These are phyloP conservation scores for Peniophora sp. DNA, from an alignment of 1,284 basidiomycete genomes.

Conservation along the genomic window DNA sequence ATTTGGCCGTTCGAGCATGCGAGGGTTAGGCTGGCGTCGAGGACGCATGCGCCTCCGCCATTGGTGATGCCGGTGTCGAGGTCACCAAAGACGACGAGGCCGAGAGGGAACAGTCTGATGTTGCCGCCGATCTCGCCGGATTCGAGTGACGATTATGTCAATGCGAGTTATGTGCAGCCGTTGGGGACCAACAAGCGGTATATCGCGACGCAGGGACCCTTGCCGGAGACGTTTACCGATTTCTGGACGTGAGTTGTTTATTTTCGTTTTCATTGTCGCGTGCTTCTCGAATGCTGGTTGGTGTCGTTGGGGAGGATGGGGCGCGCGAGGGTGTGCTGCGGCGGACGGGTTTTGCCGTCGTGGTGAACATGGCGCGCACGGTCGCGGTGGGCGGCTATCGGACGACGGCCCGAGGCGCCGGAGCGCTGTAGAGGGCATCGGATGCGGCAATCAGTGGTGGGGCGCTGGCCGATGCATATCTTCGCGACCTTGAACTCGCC, in stretches of 20 bases:
- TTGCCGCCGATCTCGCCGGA: constrained; percentile 8
- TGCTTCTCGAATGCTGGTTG: too few relatives aligned
- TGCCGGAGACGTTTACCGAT: constrained; percentile 84
- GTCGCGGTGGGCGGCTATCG: too few relatives aligned
- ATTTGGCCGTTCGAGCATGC: constrained; percentile 97
- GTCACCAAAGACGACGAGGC: neutral
- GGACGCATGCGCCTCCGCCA: neutral
- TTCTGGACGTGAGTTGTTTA: constrained; percentile 87
- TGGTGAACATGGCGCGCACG: too few relatives aligned
- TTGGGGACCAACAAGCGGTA: constrained; percentile 74
- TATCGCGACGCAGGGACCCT: constrained; percentile 94
- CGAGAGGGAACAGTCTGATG: neutral
- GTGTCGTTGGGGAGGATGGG: neutral
- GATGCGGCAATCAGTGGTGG: too few relatives aligned
- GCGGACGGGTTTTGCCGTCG: neutral
- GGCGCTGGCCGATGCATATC: too few relatives aligned
- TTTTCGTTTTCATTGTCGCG: neutral
- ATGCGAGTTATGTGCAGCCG: constrained; percentile 87
- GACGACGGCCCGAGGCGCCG: too few relatives aligned
- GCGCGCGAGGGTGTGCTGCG: neutral
- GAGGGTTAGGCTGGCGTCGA: constrained; percentile 49
- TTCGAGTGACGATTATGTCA: constrained; percentile 77
- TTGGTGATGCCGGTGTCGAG: neutral
- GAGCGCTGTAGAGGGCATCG: too few relatives aligned
- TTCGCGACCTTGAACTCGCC: too few relatives aligned